Evolutionary conservation across 352 stramenopile genomes (phyloP).

Genomic region (Globisporangium echinulatum): DNA sequence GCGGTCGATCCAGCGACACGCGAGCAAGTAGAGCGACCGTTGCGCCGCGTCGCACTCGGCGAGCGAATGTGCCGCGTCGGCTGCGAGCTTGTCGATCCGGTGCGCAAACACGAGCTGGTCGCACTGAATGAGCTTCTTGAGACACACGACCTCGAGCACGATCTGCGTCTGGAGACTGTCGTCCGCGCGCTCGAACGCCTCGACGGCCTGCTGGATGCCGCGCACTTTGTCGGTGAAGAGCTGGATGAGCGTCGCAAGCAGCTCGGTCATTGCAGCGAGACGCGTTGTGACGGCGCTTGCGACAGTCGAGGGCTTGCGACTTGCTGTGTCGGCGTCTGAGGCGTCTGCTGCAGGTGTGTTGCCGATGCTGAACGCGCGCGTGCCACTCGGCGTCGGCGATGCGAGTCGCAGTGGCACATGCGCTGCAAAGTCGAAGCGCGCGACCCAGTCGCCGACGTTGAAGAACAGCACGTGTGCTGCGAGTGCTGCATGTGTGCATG

Average conservation of each 20-base stretch:
- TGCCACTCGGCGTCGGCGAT: constrained; percentile 4
- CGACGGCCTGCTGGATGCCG: constrained; percentile 47
- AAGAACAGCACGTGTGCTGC: constrained; percentile 77
- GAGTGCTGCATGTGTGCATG: constrained; percentile 42
- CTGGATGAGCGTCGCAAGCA: constrained; percentile 38
- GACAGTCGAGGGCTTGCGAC: constrained; percentile 11
- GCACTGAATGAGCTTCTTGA: constrained; percentile 39
- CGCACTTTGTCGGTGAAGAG: constrained; percentile 61
- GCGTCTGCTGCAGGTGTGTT: too few species aligned
- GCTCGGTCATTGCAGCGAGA: constrained; percentile 21
- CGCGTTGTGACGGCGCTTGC: constrained; percentile 23
- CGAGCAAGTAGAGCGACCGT: constrained; percentile 50
- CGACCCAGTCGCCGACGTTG: constrained; percentile 67
- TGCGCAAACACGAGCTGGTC: constrained; percentile 32
- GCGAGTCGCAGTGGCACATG: constrained; percentile 34
- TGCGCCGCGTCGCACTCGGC: constrained; percentile 42
- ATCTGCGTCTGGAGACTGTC: constrained; percentile 45
- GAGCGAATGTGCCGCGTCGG: constrained; percentile 27
- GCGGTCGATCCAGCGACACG: constrained; percentile 70
- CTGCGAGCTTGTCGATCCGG: constrained; percentile 32
- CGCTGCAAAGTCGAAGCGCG: constrained; percentile 55
- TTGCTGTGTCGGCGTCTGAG: neutral
- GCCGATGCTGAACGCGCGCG: neutral
- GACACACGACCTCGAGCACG: constrained; percentile 59
- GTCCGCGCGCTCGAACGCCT: constrained; percentile 54